Evolutionary conservation across 1,284 basidiomycete genomes (phyloP), one percentile per base, ranked within the genome.

Genomic region (Neonothopanus nambi): DNA sequence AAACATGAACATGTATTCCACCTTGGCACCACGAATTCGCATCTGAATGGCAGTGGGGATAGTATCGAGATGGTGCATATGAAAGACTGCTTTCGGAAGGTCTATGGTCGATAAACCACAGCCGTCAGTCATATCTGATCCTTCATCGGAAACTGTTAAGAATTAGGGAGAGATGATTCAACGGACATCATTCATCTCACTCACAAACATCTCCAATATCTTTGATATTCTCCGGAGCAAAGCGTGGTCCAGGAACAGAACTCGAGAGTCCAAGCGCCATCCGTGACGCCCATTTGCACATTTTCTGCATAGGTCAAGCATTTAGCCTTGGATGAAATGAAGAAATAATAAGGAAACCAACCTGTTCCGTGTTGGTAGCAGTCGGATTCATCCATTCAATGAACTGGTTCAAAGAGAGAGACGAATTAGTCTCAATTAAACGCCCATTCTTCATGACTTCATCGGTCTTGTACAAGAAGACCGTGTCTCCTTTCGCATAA

Each of bases 71-170:
- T 64, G 41, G n/a, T 67, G 65, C 23, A 59, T 63, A 0, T 66
- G 52, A n/a, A 64, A 55, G 0, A 77, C 51, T 1, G 37, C 21
- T 5, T 63, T 44, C 38, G 74, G 63, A 3, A 70, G 62, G 0
- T 63, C 60, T 1, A 61, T 56, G 45, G 71, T 76, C 0, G 69
- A 67, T 21, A 73, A 57, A 0, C 77, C 77, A 53, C 73, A 76
- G 0, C 77, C 76, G 52, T 78, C 76, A 0, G 76, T 77, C 71
- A 78, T 75, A 18, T 70, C 64, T 59, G 63, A 64, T 11, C 59
- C 49, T 20, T 54, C 35, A n/a, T 54, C 59, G 1, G 56, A 59
- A 1, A 59, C 57, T 56, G 42, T 33, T 17, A 9, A 8, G 9
- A 41, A 15, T 21, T n/a, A 13, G 42, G 21, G 8, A 4, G 11